Conservation (phyloP, 2,329 filamentous ascomycete species). For the Phyllosticta citrichinensis region DNA sequence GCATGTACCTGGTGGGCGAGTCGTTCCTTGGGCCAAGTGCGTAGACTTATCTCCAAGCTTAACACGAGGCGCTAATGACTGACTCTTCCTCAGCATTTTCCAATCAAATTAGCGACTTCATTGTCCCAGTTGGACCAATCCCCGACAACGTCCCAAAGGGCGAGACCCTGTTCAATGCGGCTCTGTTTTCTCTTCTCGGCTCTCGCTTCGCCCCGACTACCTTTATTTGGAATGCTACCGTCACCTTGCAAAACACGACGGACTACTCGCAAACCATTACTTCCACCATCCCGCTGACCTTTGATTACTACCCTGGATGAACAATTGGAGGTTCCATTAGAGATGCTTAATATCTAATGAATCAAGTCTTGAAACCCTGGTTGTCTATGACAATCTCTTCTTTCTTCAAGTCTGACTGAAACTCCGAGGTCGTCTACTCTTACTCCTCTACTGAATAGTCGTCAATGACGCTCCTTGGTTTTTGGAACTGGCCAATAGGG, state of each 20-base stretch:
- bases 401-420: too few species aligned
- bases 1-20: conserved; percentile 11
- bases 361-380: neutral
- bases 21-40: neutral
- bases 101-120: conserved; percentile 19
- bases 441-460: conserved; percentile 28
- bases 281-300: neutral
- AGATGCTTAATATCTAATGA: neutral
- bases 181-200: conserved; percentile 15
- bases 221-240: conserved; percentile 17
- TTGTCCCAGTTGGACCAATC: conserved; percentile 13
- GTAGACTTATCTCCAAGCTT: neutral
- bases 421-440: too few species aligned
- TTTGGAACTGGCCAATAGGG: conserved; percentile 39
- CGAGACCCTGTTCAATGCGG: conserved; percentile 15
- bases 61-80: neutral
- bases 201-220: neutral
- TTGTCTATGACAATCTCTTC: neutral
- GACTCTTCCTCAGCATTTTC: conserved; percentile 5
- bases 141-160: conserved; percentile 14
- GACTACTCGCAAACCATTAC: neutral
- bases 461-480: conserved; percentile 45
- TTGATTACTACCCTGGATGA: neutral
- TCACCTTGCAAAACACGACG: conserved; percentile 16
- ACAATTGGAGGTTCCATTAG: too few species aligned